Percentiles rank a stretch among this genome's conserved stretches.
Conservation (phyloP, 306 rosid species). For the Carpinus fangiana region DNA sequence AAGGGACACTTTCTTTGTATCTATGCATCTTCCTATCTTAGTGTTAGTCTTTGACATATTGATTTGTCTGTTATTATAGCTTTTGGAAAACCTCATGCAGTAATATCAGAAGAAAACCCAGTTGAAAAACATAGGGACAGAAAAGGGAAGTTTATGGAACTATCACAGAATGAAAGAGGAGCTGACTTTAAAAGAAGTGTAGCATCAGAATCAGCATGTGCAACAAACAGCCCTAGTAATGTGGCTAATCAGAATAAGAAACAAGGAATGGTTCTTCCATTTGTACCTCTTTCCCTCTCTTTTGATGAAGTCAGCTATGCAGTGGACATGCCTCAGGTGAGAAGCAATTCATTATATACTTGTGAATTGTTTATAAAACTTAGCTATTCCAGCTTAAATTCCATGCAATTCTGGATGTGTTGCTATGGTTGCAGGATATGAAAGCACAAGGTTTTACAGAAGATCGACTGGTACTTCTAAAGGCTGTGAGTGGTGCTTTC, state of each 20-base stretch:
- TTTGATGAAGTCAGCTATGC: conserved; percentile 75
- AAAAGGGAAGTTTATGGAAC: conserved; percentile 39
- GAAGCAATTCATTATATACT: too few species aligned
- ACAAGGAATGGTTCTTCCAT: conserved; percentile 85
- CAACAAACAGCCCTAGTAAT: conserved; percentile 40
- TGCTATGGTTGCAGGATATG: conserved; percentile 59
- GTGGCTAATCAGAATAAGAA: conserved; percentile 32
- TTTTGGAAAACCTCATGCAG: conserved; percentile 58
- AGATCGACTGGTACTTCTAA: conserved; percentile 71
- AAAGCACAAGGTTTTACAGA: conserved; percentile 62
- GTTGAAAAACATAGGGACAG: conserved; percentile 47
- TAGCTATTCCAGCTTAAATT: too few species aligned
- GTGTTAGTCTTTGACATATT: not conserved
- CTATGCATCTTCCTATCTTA: not conserved
- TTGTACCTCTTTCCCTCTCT: conserved; percentile 67
- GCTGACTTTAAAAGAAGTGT: conserved; percentile 31
- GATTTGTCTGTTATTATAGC: conserved; percentile 43
- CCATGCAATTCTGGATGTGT: too few species aligned
- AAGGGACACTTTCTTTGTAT: conserved; percentile 22
- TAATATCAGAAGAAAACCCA: conserved; percentile 57
- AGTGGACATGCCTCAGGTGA: conserved; percentile 83
- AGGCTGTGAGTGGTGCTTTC: conserved; percentile 83
- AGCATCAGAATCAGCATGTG: conserved; percentile 41
- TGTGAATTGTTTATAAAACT: too few species aligned
- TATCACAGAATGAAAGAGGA: conserved; percentile 41